Evolutionary conservation across 2,329 filamentous ascomycete genomes (phyloP), one percentile per base, ranked within the genome.

Genomic region (Purpureocillium takamizusanense): DNA sequence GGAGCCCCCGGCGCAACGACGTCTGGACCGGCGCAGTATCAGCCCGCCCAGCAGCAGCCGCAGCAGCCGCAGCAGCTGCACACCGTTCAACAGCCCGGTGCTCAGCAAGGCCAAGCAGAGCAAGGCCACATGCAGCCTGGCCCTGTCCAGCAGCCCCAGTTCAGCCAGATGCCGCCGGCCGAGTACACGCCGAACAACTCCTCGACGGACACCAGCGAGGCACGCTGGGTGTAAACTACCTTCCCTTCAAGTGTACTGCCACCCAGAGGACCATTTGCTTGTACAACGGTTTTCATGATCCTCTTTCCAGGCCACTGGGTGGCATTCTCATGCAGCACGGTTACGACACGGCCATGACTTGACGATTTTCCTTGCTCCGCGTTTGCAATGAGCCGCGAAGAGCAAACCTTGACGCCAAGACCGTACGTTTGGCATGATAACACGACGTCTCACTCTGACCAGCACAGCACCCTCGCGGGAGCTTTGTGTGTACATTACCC

Each of bases 291-390:
- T 45, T 44, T 45, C 40, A 39, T 39, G 35, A 37, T 46, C 48
- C 48, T 46, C 36, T 46, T 45, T 42, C 43, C 42, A 47, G 43
- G 46, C 42, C 42, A 38, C 40, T 47, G 36, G 46, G 45, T 43
- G 51, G 49, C 41, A 43, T 46, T 51, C 48, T 52, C 46, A 54
- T 53, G 50, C 53, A 54, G 51, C 51, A 54, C 50, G 50, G 50
- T 58, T 44, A 59, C 53, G 59, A 61, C 43, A 53, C 54, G 51
- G 51, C 51, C 54, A 65, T 54, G 60, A 65, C 47, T 55, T 64
- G 53, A 66, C 54, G 61, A 65, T 56, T 57, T 53, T 48, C 57
- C 57, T 51, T 46, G 40, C 46, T 51, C 51, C 51, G 46, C 53
- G 49, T 60, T 56, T 60, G 53, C 47, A 52, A 54, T 42, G 47